A percentile compares a stretch with the other conserved stretches of the same genome.
Evolutionary conservation across 2,329 filamentous ascomycete species (phyloP).

Genomic region (Colletotrichum horii): DNA sequence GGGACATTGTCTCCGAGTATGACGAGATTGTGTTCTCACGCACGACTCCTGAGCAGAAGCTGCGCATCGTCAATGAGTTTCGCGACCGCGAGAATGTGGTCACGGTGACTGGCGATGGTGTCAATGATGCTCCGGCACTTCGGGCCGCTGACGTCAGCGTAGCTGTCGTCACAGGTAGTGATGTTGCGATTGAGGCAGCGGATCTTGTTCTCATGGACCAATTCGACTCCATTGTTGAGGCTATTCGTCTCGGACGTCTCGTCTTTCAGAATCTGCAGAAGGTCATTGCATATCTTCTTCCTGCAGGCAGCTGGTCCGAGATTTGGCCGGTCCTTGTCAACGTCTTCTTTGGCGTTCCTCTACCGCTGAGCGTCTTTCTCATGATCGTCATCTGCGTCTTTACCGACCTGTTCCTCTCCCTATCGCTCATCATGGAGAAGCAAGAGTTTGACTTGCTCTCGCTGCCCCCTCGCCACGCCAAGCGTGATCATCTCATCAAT

Average conservation of each 20-base stretch:
- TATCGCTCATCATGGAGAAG: not conserved
- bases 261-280: not conserved
- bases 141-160: not conserved
- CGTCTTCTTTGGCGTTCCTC: not conserved
- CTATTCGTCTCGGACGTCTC: not conserved
- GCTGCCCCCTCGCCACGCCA: fast-evolving
- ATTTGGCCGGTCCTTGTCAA: not conserved
- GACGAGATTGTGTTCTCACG: conserved; percentile 33
- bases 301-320: not conserved
- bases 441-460: not conserved
- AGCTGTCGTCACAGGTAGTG: not conserved
- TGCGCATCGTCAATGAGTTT: conserved; percentile 73
- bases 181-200: not conserved
- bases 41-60: conserved; percentile 73
- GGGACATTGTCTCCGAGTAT: not conserved
- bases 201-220: not conserved
- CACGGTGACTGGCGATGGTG: conserved; percentile 72
- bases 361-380: not conserved
- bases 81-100: conserved; percentile 47
- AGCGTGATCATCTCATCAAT: not conserved
- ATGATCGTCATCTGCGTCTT: not conserved
- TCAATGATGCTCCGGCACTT: not conserved
- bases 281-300: not conserved
- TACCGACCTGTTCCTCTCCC: not conserved
- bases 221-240: not conserved